A percentile compares a stretch with the other conserved stretches of the same genome.
phyloP scores from a whole-genome alignment of 257 asterid genomes.

The Solanum commersonii region DNA sequence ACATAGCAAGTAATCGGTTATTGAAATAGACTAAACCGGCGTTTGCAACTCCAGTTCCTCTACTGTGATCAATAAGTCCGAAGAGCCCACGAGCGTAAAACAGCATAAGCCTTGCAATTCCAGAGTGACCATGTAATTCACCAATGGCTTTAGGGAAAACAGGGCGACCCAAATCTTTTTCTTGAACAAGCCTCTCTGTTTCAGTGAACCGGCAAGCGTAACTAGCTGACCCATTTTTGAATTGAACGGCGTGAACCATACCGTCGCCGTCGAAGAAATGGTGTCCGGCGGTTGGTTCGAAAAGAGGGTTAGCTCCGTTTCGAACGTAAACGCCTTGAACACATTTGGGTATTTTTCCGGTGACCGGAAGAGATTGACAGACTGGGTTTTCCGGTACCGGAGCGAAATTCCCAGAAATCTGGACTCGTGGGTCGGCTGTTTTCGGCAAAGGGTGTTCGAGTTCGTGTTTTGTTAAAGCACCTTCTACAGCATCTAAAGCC shows the following conservation, averaged over 20 bases:
- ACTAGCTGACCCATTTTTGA: slow-evolving; percentile 54
- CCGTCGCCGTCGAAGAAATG: slow-evolving; percentile 99
- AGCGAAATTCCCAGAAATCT: slow-evolving; percentile 84
- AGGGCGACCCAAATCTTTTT: slow-evolving; percentile 63
- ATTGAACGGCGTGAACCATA: slow-evolving; percentile 82
- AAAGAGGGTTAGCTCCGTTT: slow-evolving; percentile 90
- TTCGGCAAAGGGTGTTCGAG: slow-evolving; percentile 64
- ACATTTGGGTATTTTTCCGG: slow-evolving; percentile 55
- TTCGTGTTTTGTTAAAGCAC: slow-evolving; percentile 49
- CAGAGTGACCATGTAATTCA: slow-evolving; percentile 89
- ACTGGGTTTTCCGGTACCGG: slow-evolving; percentile 89
- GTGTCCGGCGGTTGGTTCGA: slow-evolving; percentile 89
- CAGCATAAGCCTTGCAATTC: slow-evolving; percentile 71
- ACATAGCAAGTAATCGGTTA: slow-evolving; percentile 75
- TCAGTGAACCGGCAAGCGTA: slow-evolving; percentile 87
- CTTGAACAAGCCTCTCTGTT: slow-evolving; percentile 64
- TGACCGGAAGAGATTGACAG: slow-evolving; percentile 43
- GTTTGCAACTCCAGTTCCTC: slow-evolving; percentile 91
- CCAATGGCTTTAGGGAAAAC: slow-evolving; percentile 97
- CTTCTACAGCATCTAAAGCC: slow-evolving; percentile 77
- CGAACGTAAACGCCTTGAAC: slow-evolving; percentile 71
- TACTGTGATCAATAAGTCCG: slow-evolving; percentile 55
- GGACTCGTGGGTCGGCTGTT: slow-evolving; percentile 83
- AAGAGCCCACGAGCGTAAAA: slow-evolving; percentile 79
- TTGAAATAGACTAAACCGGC: slow-evolving; percentile 87